Percentiles rank a stretch among this genome's conserved stretches.
These are phyloP conservation scores for Pleomassaria siparia DNA, from an alignment of 2,329 filamentous ascomycete genomes.

Conservation along the genomic window DNA sequence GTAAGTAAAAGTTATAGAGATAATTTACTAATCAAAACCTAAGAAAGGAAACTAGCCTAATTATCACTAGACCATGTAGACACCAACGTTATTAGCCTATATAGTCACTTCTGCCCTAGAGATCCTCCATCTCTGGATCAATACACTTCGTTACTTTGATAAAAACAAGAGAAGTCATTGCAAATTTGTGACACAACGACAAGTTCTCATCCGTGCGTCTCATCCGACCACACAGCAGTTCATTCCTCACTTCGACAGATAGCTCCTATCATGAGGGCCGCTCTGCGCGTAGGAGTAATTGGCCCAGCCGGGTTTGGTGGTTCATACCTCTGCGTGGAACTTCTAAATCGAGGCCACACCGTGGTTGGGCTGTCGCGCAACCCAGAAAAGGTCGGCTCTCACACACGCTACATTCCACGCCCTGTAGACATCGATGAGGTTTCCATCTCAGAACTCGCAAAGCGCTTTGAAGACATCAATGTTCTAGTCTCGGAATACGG, in stretches of 20 bases:
- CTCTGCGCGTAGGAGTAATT: constrained; percentile 31
- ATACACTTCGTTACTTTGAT: too few species aligned
- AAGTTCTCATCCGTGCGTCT: too few species aligned
- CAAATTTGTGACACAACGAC: too few species aligned
- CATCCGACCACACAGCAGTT: too few species aligned
- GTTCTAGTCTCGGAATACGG: constrained; percentile 38
- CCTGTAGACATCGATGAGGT: constrained; percentile 28
- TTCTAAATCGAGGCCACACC: constrained; percentile 36
- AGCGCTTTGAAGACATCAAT: constrained; percentile 30
- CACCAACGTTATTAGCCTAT: too few species aligned
- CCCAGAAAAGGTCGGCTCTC: constrained; percentile 34
- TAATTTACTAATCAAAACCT: too few species aligned
- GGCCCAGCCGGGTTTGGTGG: constrained; percentile 40
- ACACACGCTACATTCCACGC: constrained; percentile 30
- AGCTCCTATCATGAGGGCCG: constrained; percentile 6
- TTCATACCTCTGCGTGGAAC: constrained; percentile 36
- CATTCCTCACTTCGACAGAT: constrained; percentile 10
- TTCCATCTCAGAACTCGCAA: constrained; percentile 26
- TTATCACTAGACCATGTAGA: too few species aligned
- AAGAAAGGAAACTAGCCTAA: too few species aligned
- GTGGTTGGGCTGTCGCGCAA: constrained; percentile 39
- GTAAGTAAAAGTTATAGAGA: too few species aligned
- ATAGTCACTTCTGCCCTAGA: too few species aligned
- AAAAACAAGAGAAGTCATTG: too few species aligned
- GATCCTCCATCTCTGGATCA: too few species aligned